Evolutionary conservation across 495 filamentous ascomycete genomes (phyloP).

Genomic region (Amorphotheca resinae): DNA sequence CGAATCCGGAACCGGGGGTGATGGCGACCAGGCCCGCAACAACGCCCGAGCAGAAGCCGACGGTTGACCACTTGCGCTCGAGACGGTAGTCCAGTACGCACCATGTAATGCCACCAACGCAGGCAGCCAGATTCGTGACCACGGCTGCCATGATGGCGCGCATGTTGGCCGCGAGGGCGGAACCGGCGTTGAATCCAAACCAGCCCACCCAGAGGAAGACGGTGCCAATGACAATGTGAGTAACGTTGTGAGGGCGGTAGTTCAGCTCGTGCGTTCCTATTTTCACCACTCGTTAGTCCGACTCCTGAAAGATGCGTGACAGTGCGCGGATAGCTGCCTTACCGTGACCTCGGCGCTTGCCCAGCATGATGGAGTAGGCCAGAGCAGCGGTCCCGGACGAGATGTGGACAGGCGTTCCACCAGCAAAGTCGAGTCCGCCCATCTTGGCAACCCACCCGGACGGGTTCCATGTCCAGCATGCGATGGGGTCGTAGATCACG

Average conservation of each 20-base stretch:
- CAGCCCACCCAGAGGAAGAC: conserved; percentile 99
- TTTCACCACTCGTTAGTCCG: too few relatives aligned
- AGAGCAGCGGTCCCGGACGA: conserved; percentile 80
- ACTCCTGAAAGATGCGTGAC: too few relatives aligned
- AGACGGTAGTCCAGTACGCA: conserved; percentile 88
- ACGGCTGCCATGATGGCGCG: conserved; percentile 69
- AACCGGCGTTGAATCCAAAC: conserved; percentile 98
- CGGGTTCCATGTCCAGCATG: conserved; percentile 97
- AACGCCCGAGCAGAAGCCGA: conserved; percentile 92
- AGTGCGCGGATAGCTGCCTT: too few relatives aligned
- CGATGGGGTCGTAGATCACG: conserved; percentile 87
- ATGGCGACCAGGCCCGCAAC: conserved; percentile 88
- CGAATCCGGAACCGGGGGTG: conserved; percentile 79
- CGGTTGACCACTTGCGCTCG: conserved; percentile 92
- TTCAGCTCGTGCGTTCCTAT: conserved; percentile 57
- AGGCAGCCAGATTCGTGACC: conserved; percentile 64
- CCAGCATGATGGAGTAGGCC: conserved; percentile 69
- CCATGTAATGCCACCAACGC: conserved; percentile 89
- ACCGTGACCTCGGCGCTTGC: conserved; percentile 73
- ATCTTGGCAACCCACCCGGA: conserved; percentile 71
- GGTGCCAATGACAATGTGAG: conserved; percentile 90
- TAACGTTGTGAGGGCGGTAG: conserved; percentile 96
- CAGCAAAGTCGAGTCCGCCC: conserved; percentile 90
- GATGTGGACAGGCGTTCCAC: conserved; percentile 94
- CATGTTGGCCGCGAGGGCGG: conserved; percentile 78